Evolutionary conservation across 139 green algal species (phyloP), one percentile per base, ranked within the genome.

Genomic region (Closterium sp.): DNA sequence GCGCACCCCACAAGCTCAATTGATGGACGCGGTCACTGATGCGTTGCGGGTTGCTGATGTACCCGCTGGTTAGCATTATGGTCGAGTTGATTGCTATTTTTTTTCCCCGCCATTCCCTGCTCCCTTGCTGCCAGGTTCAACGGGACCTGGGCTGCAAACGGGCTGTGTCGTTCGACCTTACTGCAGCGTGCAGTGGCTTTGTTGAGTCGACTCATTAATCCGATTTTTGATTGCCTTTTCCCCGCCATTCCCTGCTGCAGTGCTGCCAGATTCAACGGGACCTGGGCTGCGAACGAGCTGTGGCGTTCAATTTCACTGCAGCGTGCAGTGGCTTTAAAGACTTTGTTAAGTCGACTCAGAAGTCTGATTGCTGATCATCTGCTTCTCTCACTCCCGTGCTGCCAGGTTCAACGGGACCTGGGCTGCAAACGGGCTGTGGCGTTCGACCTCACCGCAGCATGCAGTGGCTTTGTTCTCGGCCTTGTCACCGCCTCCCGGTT

Each of bases 291-390:
- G 97, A 95, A 29, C 95, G 96, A 0, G 97, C 97, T 1, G 95
- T 98, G 0, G 97, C 97, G 2, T 99, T 99, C 95, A 98, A 99
- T 94, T 88, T 99, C 7, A 99, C 98, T 62, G 98, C 98, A 70
- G 98, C 98, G 10, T 99, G 98, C 97, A 98, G 95, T 93, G 98
- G 98, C 89, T 99, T 99, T 95, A 98, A 99, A n/a, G n/a, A n/a
- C n/a, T n/a, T n/a, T 79, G 84, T 99, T 88, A 97, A 70, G 4
- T 19, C 4, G 5, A 1, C 50, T 70, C 50, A 70, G 1, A 19
- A 24, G 21, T 70, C 50, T 24, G 17, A 79, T 6, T 79, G 17
- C 62, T 79, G 62, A 22, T 79, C 5, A 5, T 2, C 45, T 70
- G 6, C 62, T 27, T 70, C 4, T 89, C 85, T 31, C 91, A 13